Base-by-base conservation (phyloP, 768 basidiomycete genomes). In the Phylloporus rhodoxanthus region DNA sequence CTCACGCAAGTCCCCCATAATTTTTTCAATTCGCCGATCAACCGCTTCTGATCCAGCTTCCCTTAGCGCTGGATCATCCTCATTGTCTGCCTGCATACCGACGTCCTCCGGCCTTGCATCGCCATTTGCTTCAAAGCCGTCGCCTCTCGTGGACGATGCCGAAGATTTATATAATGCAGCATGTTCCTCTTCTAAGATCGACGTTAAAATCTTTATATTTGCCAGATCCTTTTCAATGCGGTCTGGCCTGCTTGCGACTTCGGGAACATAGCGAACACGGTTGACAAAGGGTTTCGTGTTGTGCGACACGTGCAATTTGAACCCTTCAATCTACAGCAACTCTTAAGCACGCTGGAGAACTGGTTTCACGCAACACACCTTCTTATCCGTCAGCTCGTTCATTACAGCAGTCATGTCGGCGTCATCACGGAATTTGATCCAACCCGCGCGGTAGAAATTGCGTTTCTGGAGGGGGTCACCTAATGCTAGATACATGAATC, bases 391-490 rank as follows among this genome's bases (percentile, higher is more conserved):
- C 40, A 97, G 59, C 57, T 88, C 84, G 33, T 72, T 60, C 70
- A 94, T 79, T 5, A 89, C 84, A 14, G 70, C 60, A 2, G 73
- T 60, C 80, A 97, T 91, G 58, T 96, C 90, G 9, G 85, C 81
- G 55, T 91, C 91, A 28, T 91, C 88, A 36, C 70, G 72, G 64
- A 94, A 96, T 55, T 82, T 82, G 51, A 96, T 74, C 93, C 94
- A 97, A 11, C 91, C 95, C 2, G 92, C 90, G 28, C 95, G 88
- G 64, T 95, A 92, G 65, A 88, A 97, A 59, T 88, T 89, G 51
- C 91, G 84, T 70, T 94, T 94, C 67, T 91, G 89, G 36, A 91
- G 70, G 9, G 95, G 94, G 56, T 97, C 94, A 23, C 91, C 91
- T 0, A 97, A 71, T 8, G 92, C 92, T 14, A 98, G 79, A 67